Evolutionary conservation across 331 rosid genomes (phyloP), one percentile per base, ranked within the genome.

Genomic region (Arachis monticola): DNA sequence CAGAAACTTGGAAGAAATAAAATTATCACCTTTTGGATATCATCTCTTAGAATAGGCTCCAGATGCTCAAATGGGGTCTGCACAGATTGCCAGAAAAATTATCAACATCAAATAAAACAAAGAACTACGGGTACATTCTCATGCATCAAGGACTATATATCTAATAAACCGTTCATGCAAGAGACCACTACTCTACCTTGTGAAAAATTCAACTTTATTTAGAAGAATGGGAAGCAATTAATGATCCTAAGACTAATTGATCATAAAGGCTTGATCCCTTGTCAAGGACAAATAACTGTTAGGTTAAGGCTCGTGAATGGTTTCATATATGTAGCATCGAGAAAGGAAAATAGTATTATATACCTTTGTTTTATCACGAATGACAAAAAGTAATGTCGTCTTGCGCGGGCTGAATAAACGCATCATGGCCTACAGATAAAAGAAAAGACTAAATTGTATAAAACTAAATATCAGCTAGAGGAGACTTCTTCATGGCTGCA

Each of bases 281-380:
- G 9, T 55, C 56, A 77, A 17, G 70, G 62, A 76, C 31, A 17
- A 45, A 61, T 2, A 14, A 1, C 35, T 7, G 31, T 53, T 53
- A 13, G 10, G 30, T n/a, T 5, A 56, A 56, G 8, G 32, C 32
- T 14, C 1, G 8, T 17, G 11, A 14, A 56, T 56, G 61, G 35
- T 56, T 56, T 56, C 27, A 56, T 56, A 17, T 22, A 10, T 7
- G n/a, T 22, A 58, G 38, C 63, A 58, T 22, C 32, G 8, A 6
- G 13, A 0, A 66, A 73, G 12, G 67, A 56, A 73, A 30, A 22
- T 27, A 62, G 58, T 44, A 69, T 71, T 11, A 27, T 74, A 51
- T 47, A 90, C 96, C 96, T 74, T 90, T 42, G 92, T 86, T 79
- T 88, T 88, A 70, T 90, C 92, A 47, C 92, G 92, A 65, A 90